These are phyloP conservation scores for Ganoderma meredithae DNA, from an alignment of 1,284 basidiomycete genomes.

Conservation along the genomic window DNA sequence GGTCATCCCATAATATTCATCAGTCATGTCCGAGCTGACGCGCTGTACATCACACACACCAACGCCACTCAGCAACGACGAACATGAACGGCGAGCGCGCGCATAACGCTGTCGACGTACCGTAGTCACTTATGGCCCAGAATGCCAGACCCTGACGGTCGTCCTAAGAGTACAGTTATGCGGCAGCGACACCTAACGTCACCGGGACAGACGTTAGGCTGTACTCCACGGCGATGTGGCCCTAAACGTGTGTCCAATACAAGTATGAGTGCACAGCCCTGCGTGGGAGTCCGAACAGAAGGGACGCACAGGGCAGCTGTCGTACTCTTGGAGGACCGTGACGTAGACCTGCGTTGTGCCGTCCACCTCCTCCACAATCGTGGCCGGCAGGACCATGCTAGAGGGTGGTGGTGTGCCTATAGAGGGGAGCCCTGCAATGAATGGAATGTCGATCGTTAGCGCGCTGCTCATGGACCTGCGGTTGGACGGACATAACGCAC, in stretches of 20 bases:
- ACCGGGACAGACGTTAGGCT: conserved; percentile 27
- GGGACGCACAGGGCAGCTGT: conserved; percentile 26
- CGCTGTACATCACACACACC: background rate
- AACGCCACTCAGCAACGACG: background rate
- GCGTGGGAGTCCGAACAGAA: background rate
- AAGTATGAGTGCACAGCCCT: background rate
- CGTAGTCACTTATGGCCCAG: background rate
- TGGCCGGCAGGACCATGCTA: conserved; percentile 19
- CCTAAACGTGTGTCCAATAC: conserved; percentile 13
- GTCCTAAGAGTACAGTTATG: background rate
- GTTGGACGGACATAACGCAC: conserved; percentile 16
- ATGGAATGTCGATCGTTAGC: background rate
- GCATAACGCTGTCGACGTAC: background rate
- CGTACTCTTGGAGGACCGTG: conserved; percentile 27
- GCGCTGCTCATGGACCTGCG: background rate
- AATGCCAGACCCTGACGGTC: background rate
- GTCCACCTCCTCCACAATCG: background rate
- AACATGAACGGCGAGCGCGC: conserved; percentile 2
- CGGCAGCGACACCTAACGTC: conserved; percentile 2
- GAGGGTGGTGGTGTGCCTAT: conserved; percentile 19
- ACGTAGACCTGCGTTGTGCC: conserved; percentile 11
- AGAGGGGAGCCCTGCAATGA: conserved; percentile 22
- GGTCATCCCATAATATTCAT: background rate
- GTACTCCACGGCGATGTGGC: conserved; percentile 26
- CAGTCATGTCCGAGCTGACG: conserved; percentile 6